Evolutionary conservation across 2,329 filamentous ascomycete genomes (phyloP), one percentile per base, ranked within the genome.

Genomic region (Aspergillus nomiae): DNA sequence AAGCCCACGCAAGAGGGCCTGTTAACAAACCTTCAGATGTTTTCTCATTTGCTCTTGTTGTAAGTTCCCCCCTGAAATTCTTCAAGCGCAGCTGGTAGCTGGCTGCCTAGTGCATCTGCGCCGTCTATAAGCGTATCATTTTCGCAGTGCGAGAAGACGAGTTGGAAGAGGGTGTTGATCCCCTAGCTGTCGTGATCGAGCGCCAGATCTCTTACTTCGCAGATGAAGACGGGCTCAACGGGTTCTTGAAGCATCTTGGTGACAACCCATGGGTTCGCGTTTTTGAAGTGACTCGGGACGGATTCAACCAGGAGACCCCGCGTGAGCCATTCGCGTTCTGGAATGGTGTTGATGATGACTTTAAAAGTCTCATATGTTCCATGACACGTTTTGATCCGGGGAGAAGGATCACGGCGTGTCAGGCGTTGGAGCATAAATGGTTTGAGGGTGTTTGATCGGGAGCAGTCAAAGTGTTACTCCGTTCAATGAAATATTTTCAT

Each of bases 171-270:
- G 74, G 69, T 34, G 77, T 62, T 5, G 54, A 80, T 48, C 73
- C 72, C n/a, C 71, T 80, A 53, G 75, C 74, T 50, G 71, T 78
- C 65, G 77, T 84, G 41, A 69, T 84, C 45, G 76, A 80, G 64
- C 78, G 79, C 26, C 82, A 83, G 65, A 76, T 84, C 16, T 84
- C 81, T 3, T 81, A 80, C 66, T 84, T 84, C 69, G 77, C 76
- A 48, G 77, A 84, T 64, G 71, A 73, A 70, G 70, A 81, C 5
- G 75, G 77, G 45, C 73, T 83, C 45, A 71, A 76, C 41, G 77
- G 73, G 24, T 74, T 84, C 60, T 66, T 84, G 43, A 72, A 76
- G 55, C 77, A 80, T 67, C 75, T 83, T 53, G 79, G 77, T 32
- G 70, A 77, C 26, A 80, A 77, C 64, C 78, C 77, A 21, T 82